Conservation (phyloP, 2,329 filamentous ascomycete species). For the Penicillium vulpinum region DNA sequence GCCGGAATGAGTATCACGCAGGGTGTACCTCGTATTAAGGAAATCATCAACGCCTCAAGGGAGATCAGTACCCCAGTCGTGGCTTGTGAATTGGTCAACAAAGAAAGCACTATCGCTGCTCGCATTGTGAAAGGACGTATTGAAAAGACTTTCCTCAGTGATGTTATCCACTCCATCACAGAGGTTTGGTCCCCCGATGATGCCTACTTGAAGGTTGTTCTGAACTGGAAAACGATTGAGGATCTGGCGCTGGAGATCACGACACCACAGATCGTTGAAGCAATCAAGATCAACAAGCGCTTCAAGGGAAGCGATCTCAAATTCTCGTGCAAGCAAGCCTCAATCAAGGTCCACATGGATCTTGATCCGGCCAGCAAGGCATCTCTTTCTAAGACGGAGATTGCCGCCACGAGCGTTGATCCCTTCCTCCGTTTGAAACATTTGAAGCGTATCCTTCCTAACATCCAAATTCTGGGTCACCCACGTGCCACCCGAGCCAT, state of each 20-base stretch:
- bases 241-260: conserved; percentile 79
- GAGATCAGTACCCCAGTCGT: conserved; percentile 93
- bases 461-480: conserved; percentile 87
- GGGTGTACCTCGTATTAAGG: conserved; percentile 99
- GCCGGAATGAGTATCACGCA: conserved; percentile 99
- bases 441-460: conserved; percentile 76
- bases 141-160: conserved; percentile 88
- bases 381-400: conserved; percentile 43
- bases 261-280: conserved; percentile 69
- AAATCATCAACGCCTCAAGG: conserved; percentile 98
- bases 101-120: conserved; percentile 73
- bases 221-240: conserved; percentile 76
- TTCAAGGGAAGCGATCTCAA: conserved; percentile 67
- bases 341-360: conserved; percentile 73
- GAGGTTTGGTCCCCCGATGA: conserved; percentile 81
- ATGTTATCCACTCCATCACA: conserved; percentile 77
- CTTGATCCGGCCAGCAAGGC: conserved; percentile 38
- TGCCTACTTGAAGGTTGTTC: conserved; percentile 74
- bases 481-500: conserved; percentile 82
- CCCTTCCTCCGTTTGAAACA: conserved; percentile 69
- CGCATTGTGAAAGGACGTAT: conserved; percentile 89
- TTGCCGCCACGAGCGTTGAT: conserved; percentile 44
- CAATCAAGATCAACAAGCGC: conserved; percentile 79
- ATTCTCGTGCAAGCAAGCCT: conserved; percentile 50
- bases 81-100: conserved; percentile 77